Base-by-base conservation (phyloP, 2,329 filamentous ascomycete genomes). In the Davidsoniella australis region DNA sequence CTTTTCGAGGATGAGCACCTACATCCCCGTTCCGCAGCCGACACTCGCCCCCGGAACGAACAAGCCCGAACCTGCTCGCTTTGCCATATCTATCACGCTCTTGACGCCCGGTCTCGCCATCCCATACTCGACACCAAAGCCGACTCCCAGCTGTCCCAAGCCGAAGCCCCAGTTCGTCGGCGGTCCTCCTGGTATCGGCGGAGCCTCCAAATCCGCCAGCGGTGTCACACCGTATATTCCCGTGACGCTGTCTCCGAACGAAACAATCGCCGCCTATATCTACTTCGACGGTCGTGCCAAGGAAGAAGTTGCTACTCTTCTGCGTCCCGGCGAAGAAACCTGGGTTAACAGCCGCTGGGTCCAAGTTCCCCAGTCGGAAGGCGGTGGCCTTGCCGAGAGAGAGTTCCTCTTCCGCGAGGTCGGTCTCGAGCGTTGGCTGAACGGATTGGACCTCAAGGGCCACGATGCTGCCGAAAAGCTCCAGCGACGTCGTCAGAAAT, bases 301-400 rank as follows among this genome's bases (percentile, higher is more conserved):
- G 64, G 91, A 98, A 63, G 91, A 98, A 66, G 93, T 98, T 2
- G 91, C 91, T 47, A 98, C 91, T 10, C 69, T 98, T 51, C 70
- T 98, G 47, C 75, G 91, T 49, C 82, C 88, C 10, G 89, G 91
- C 20, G 91, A 96, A 62, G 91, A 98, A 66, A 98, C 91, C 2
- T 98, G 91, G 91, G 93, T 98, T 20, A 98, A 96, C 61, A 95
- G 87, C 50, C 75, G 91, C 58, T 98, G 91, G 91, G 91, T 98
- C 45, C 89, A 93, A 61, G 79, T 98, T 5, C 86, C 89, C 2
- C 81, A 88, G 24, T 78, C 82, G 20, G 89, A 96, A 65, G 89
- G 89, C 29, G 91, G 91, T 45, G 91, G 91, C 40, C 75, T 98
- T 42, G 91, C 91, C 26, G 91, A 98, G 68, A 79, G 91, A 55